Conservation (phyloP, 768 basidiomycete species). For the Melanogaster broomeanus region DNA sequence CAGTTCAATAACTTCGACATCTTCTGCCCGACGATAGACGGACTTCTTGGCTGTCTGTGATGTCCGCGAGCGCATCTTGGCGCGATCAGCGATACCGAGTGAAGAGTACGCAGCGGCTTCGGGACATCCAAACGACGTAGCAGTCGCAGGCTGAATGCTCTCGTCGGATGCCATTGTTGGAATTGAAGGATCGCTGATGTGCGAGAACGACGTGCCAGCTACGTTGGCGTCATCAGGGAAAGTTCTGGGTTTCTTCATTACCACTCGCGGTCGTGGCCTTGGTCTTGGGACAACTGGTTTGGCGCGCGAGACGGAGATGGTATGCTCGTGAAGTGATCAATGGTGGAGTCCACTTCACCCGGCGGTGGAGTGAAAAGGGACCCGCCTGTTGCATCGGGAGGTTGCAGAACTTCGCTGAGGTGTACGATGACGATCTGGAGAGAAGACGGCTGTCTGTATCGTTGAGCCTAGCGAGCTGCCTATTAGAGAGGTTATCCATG, state of each 20-base stretch:
- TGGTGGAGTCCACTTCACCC: conserved; percentile 2
- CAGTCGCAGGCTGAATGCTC: conserved; percentile 18
- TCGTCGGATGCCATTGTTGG: conserved; percentile 15
- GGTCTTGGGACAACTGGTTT: conserved; percentile 6
- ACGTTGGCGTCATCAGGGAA: not conserved
- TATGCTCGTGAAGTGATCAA: conserved; percentile 15
- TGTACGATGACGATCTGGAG: conserved; percentile 13
- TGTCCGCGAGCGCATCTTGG: conserved; percentile 53
- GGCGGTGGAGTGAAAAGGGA: conserved; percentile 32
- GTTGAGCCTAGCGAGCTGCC: conserved; percentile 7
- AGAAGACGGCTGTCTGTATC: conserved; percentile 22
- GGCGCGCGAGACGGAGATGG: conserved; percentile 6
- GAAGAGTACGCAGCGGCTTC: conserved; percentile 21
- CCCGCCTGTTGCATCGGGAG: conserved; percentile 3
- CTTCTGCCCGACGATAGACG: conserved; percentile 1
- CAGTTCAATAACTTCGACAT: conserved; percentile 46
- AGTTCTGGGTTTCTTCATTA: conserved; percentile 18
- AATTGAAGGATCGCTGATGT: conserved; percentile 20
- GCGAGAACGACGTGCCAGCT: conserved; percentile 17
- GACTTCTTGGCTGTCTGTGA: conserved; percentile 18
- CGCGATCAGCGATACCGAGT: conserved; percentile 55
- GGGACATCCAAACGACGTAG: conserved; percentile 9
- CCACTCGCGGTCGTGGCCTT: conserved; percentile 35
- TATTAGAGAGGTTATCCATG: not conserved
- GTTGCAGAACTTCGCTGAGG: conserved; percentile 9